Evolutionary conservation across 2,329 filamentous ascomycete genomes (phyloP), one percentile per base, ranked within the genome.

Genomic region (Aureobasidium namibiae): DNA sequence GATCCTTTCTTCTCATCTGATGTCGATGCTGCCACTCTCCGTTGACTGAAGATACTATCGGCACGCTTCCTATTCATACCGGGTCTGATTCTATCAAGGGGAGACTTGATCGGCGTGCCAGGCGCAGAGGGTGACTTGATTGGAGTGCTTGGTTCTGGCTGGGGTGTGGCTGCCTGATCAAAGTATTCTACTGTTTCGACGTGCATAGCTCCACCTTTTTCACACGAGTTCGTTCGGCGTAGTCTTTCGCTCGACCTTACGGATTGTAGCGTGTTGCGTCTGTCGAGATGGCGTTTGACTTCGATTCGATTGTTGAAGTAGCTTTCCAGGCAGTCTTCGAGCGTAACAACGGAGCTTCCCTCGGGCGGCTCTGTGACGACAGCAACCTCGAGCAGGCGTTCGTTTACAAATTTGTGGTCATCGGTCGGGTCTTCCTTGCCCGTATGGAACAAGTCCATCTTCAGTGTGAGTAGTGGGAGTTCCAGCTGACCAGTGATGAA

Each of bases 271-370:
- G 84, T 87, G 60, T 81, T 82, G 26, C 80, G 78, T 18, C 85
- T 77, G 57, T 73, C 70, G 39, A 88, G 69, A 67, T 92, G 88
- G 56, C 92, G 82, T 64, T 88, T 86, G 2, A 99, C 91, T 67
- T 96, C 91, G 56, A 99, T 90, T 59, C 85, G 82, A 60, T 92
- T 92, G 73, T 97, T 96, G 79, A 97, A 97, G 68, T 96, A 97
- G 56, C 88, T 86, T 70, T 96, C 92, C 18, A 99, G 75, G 66
- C 92, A 97, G 65, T 95, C 89, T 72, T 97, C 94, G 21, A 99
- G 76, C 29, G 87, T 91, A 62, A 96, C 81, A 21, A 65, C 66
- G 2, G 81, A 79, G 61, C 84, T 84, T 24, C 85, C 86, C 46
- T 88, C 83, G 7, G 74, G 68, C 6, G 85, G 80, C 52, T 89